Percentiles rank a stretch among this genome's conserved stretches.
phyloP scores from a whole-genome alignment of 805 yeast species.

The Hanseniaspora singularis region DNA sequence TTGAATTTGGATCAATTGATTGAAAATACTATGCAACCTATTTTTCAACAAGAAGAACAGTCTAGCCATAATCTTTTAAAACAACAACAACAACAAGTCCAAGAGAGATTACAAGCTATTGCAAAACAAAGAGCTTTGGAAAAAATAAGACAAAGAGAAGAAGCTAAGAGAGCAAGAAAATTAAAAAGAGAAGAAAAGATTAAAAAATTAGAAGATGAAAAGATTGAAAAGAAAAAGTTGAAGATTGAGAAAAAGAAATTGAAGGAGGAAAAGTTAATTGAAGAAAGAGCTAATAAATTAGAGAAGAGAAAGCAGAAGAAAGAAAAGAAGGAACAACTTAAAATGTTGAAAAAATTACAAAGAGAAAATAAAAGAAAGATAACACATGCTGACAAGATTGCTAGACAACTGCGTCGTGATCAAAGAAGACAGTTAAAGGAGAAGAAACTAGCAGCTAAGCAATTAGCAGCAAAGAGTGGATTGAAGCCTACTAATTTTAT shows the following conservation, averaged over 20 bases:
- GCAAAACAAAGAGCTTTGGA: not conserved
- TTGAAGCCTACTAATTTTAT: not conserved
- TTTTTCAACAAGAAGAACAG: not conserved
- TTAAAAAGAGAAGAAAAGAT: constrained; percentile 1
- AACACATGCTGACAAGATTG: not conserved
- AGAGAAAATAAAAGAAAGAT: constrained; percentile 8
- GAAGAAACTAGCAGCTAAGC: not conserved
- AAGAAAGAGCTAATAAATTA: not conserved
- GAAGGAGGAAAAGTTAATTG: not conserved
- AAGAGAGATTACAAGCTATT: constrained; percentile 2
- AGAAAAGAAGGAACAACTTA: constrained; percentile 2
- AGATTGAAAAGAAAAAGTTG: not conserved
- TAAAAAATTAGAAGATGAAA: constrained; percentile 4
- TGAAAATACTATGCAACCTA: not conserved
- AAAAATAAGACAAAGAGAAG: constrained; percentile 1
- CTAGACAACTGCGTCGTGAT: not conserved
- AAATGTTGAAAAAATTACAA: constrained; percentile 1
- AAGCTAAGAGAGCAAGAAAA: not conserved
- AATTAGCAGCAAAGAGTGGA: not conserved
- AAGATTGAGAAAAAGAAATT: constrained; percentile 1
- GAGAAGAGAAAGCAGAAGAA: not conserved
- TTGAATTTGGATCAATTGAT: constrained; percentile 21
- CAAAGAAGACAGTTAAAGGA: not conserved
- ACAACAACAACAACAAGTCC: constrained; percentile 2
- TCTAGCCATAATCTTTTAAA: not conserved